These are phyloP conservation scores for Microdochium bolleyi DNA, from an alignment of 2,329 filamentous ascomycete species.

Conservation along the genomic window DNA sequence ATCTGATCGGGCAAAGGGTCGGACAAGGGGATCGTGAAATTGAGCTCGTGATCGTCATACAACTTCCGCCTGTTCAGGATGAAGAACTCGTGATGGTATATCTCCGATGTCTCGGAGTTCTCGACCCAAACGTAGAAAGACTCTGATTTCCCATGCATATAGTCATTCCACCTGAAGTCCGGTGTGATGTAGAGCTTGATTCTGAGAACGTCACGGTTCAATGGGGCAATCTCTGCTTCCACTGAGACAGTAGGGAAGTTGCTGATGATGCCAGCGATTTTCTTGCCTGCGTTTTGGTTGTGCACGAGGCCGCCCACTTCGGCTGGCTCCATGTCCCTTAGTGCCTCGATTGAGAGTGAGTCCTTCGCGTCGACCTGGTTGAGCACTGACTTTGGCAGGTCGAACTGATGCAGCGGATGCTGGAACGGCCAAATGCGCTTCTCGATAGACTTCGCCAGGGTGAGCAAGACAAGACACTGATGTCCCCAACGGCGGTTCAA, in stretches of 20 bases:
- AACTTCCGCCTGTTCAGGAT: conserved; percentile 85
- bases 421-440: conserved; percentile 92
- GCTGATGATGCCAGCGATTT: conserved; percentile 71
- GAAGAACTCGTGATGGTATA: conserved; percentile 97
- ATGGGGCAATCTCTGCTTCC: conserved; percentile 87
- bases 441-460: conserved; percentile 93
- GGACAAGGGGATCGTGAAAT: conserved; percentile 91
- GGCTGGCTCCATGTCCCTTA: conserved; percentile 86
- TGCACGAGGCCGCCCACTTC: conserved; percentile 90
- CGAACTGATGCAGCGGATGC: conserved; percentile 92
- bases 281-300: conserved; percentile 79
- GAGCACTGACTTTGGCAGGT: conserved; percentile 75
- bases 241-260: conserved; percentile 90
- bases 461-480: conserved; percentile 84
- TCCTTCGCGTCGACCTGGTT: conserved; percentile 80
- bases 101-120: conserved; percentile 94
- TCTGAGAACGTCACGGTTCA: conserved; percentile 91
- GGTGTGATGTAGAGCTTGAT: conserved; percentile 80
- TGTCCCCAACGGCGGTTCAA: conserved; percentile 93
- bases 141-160: conserved; percentile 86
- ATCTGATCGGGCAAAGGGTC: conserved; percentile 94
- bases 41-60: conserved; percentile 92
- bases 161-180: conserved; percentile 92
- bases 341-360: conserved; percentile 64
- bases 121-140: conserved; percentile 99